phyloP scores from a whole-genome alignment of 257 asterid genomes.

The Anisodus acutangulus region DNA sequence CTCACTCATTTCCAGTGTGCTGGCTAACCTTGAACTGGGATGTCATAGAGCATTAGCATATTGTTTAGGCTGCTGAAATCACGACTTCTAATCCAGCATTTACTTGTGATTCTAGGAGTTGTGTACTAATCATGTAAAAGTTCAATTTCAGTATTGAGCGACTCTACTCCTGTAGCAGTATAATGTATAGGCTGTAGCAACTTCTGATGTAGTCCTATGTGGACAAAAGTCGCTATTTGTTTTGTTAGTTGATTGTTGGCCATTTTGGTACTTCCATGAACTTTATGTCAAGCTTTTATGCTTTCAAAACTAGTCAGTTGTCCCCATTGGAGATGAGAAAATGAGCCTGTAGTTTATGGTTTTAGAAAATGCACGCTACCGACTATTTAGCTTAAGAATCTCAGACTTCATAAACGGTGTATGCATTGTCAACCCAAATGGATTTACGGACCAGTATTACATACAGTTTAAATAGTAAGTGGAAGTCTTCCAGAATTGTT shows the following conservation, averaged over 20 bases:
- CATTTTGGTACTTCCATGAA: not conserved
- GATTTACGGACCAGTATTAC: slow-evolving; percentile 1
- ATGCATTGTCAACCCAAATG: not conserved
- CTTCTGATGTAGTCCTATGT: not conserved
- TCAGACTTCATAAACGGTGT: not conserved
- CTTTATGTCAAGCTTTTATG: not conserved
- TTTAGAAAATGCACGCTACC: not conserved
- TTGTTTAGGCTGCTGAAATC: not conserved
- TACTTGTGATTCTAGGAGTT: slow-evolving; percentile 22
- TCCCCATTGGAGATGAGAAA: not conserved
- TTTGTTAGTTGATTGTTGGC: not conserved
- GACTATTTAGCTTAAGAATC: not conserved
- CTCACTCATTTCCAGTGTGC: not conserved
- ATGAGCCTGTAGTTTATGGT: not conserved
- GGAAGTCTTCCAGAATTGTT: not conserved
- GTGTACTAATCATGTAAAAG: not conserved
- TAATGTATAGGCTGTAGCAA: not conserved
- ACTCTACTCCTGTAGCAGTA: slow-evolving; percentile 14
- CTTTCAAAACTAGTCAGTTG: not conserved
- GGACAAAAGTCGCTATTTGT: slow-evolving; percentile 6
- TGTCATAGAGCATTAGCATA: slow-evolving; percentile 23
- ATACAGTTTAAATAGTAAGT: not conserved
- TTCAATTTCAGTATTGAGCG: not conserved
- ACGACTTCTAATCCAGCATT: not conserved
- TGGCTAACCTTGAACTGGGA: slow-evolving; percentile 15